Conservation (phyloP, 352 stramenopile genomes). For the Aphanomyces invadans region DNA sequence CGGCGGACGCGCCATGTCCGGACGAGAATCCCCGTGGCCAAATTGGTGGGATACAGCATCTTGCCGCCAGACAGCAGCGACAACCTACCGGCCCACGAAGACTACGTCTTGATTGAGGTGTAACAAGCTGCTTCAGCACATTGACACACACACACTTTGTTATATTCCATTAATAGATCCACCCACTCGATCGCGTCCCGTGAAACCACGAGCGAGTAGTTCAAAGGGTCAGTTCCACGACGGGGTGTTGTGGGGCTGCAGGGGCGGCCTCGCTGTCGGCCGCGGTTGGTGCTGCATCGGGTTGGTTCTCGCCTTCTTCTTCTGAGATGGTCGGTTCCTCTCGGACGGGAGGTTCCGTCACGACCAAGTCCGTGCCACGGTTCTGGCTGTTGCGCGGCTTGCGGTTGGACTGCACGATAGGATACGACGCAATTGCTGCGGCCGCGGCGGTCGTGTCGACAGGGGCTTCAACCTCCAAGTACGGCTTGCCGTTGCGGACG, state of each 20-base stretch:
- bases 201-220: not conserved
- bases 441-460: slow-evolving; percentile 33
- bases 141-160: not conserved
- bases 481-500: slow-evolving; percentile 69
- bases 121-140: not conserved
- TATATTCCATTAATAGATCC: slow-evolving; percentile 24
- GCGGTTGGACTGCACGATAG: slow-evolving; percentile 24
- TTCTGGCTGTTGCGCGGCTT: slow-evolving; percentile 13
- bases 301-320: not conserved
- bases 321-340: slow-evolving; percentile 4
- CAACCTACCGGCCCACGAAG: not conserved
- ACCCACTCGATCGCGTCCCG: slow-evolving; percentile 4
- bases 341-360: not conserved
- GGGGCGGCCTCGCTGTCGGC: not conserved
- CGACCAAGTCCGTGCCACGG: slow-evolving; percentile 3
- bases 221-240: slow-evolving; percentile 17
- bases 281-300: not conserved
- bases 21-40: slow-evolving; percentile 2
- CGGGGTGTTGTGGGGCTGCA: not conserved
- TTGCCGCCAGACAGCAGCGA: not conserved
- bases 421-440: slow-evolving; percentile 20
- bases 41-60: slow-evolving; percentile 6
- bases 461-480: slow-evolving; percentile 53
- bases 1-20: not conserved
- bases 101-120: slow-evolving; percentile 24